Evolutionary conservation across 768 basidiomycete species (phyloP).

Genomic region (Auricularia sp.): DNA sequence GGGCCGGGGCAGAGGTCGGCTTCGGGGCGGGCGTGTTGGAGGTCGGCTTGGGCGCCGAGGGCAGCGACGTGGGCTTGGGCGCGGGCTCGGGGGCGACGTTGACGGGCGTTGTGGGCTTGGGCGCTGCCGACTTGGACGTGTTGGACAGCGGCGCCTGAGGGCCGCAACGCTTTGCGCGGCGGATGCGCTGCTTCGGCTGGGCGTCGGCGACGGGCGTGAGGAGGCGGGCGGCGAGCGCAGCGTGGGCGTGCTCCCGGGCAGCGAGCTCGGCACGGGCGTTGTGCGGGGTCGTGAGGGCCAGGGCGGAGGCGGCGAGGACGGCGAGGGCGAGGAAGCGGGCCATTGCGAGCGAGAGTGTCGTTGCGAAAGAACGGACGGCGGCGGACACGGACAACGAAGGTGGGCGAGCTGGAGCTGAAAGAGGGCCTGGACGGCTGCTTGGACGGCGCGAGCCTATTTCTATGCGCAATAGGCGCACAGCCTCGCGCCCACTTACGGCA

Average conservation of each 20-base stretch:
- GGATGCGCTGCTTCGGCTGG: background rate
- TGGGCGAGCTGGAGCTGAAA: too few species aligned
- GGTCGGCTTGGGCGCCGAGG: background rate
- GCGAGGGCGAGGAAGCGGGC: constrained; percentile 28
- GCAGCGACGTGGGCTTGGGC: background rate
- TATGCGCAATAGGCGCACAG: too few species aligned
- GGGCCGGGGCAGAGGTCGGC: background rate
- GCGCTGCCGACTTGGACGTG: background rate
- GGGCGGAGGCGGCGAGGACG: constrained; percentile 30
- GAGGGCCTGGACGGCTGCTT: too few species aligned
- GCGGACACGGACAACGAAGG: too few species aligned
- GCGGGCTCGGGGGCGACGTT: background rate
- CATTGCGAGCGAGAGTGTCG: background rate
- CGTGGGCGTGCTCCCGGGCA: background rate
- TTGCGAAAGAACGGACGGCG: background rate
- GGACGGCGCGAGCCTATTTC: too few species aligned
- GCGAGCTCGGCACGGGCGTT: constrained; percentile 18
- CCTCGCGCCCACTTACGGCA: too few species aligned
- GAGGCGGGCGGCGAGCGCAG: background rate
- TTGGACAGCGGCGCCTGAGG: background rate
- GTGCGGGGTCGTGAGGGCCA: constrained; percentile 30
- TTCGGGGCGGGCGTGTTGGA: background rate
- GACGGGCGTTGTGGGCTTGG: background rate
- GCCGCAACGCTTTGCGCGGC: background rate
- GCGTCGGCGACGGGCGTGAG: background rate